Evolutionary conservation across 2,329 filamentous ascomycete genomes (phyloP), one percentile per base, ranked within the genome.

Genomic region (Phoma sp.): DNA sequence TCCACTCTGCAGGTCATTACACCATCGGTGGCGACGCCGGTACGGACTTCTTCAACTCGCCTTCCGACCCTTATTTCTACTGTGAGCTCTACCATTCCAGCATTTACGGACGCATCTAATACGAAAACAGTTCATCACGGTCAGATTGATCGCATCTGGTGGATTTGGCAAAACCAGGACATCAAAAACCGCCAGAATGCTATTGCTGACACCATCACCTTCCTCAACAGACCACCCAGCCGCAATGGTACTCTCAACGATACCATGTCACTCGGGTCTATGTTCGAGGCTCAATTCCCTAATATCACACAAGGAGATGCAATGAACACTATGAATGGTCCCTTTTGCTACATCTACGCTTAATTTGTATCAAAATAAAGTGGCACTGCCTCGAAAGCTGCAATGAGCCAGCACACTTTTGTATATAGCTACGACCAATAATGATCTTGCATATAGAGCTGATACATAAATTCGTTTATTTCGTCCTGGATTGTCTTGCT

Each of bases 81-180:
- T 70, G 47, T 51, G 11, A 38, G 47, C 38, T 13, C 18, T 38
- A 2, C 14, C 6, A 9, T 1, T n/a, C 5, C 11, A 3, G 10
- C 10, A 3, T 4, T 8, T n/a, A 3, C 13, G 4, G 22, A 1
- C 18, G 7, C 5, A 2, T 3, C 40, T 51, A 14, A 51, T 6
- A 13, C 4, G 1, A 1, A 6, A 3, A 2, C n/a, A 51, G 47
- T 79, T 30, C 79, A 82, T 57, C 80, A 82, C 53, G 73, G 72
- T 2, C 75, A 77, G 68, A 77, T 82, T 24, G 80, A 82, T 58
- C 72, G 79, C 2, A 62, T 74, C 2, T 83, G 74, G 69, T 80
- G 78, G 78, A 79, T 77, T 11, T 83, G 80, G 80, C 80, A 83
- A 65, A 79, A 78, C 52, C 65, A 76, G 41, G 73, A 80, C 43